Conservation (phyloP, 2,329 filamentous ascomycete genomes). For the Cladobotryum mycophilum region DNA sequence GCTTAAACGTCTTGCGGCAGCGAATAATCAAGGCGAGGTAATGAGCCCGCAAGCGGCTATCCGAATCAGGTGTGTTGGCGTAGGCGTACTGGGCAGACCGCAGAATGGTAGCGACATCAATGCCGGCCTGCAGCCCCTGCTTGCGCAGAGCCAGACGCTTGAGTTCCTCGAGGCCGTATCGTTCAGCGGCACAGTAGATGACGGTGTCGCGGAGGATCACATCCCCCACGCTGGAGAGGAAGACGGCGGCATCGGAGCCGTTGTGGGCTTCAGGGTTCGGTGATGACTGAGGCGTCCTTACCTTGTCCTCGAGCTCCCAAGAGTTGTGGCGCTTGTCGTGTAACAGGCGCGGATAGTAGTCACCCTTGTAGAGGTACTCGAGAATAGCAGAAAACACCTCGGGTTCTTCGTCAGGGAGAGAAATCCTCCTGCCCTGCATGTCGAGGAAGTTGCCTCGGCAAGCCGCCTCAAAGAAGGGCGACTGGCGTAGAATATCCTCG, state of each 20-base stretch:
- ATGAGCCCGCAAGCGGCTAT: constrained; percentile 89
- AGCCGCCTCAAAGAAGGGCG: constrained; percentile 72
- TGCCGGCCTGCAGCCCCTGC: constrained; percentile 87
- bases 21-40: constrained; percentile 97
- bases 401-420: constrained; percentile 70
- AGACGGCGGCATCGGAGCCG: constrained; percentile 53
- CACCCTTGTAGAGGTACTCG: constrained; percentile 95
- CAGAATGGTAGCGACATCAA: constrained; percentile 87
- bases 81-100: constrained; percentile 92
- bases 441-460: constrained; percentile 69
- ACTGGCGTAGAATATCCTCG: constrained; percentile 82
- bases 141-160: constrained; percentile 88
- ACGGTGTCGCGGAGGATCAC: constrained; percentile 85
- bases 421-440: constrained; percentile 70
- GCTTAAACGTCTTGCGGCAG: constrained; percentile 95
- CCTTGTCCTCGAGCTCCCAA: constrained; percentile 77
- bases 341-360: constrained; percentile 86
- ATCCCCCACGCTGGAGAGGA: constrained; percentile 66
- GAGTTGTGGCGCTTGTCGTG: constrained; percentile 80
- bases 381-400: constrained; percentile 90
- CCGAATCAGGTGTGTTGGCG: constrained; percentile 86
- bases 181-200: constrained; percentile 87
- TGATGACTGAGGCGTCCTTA: constrained; percentile 39
- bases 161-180: constrained; percentile 86
- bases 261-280: constrained; percentile 47